Conservation (phyloP, 495 filamentous ascomycete genomes). For the Podospora anserina region DNA sequence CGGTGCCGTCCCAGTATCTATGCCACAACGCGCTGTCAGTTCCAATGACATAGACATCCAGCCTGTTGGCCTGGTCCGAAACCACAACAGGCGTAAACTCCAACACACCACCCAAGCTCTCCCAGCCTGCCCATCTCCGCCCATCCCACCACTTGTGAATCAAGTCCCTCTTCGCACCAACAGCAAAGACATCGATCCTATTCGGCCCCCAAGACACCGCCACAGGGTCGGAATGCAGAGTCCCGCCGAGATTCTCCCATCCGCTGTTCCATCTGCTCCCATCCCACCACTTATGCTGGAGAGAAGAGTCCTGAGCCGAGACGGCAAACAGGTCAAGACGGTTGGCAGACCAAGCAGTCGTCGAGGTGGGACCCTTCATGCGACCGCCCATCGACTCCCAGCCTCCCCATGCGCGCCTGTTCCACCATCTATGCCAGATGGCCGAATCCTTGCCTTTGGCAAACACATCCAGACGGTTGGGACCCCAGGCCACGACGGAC, state of each 20-base stretch:
- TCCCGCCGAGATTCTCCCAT: slow-evolving; percentile 30
- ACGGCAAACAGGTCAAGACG: slow-evolving; percentile 36
- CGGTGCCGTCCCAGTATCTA: slow-evolving; percentile 21
- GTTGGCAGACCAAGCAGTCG: slow-evolving; percentile 20
- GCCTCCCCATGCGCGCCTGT: slow-evolving; percentile 8
- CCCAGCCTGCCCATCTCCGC: slow-evolving; percentile 19
- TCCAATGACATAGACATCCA: slow-evolving; percentile 34
- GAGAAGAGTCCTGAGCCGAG: slow-evolving; percentile 11
- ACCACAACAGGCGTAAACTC: slow-evolving; percentile 28
- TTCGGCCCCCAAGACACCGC: slow-evolving; percentile 32
- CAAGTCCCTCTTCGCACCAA: slow-evolving; percentile 20
- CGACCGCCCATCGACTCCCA: slow-evolving; percentile 33
- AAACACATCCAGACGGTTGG: slow-evolving; percentile 19
- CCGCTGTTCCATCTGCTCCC: slow-evolving; percentile 27
- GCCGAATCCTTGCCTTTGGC: slow-evolving; percentile 34
- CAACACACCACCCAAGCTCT: slow-evolving; percentile 20
- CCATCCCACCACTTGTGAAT: slow-evolving; percentile 29
- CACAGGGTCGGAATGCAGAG: slow-evolving; percentile 19
- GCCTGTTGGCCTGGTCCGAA: slow-evolving; percentile 25
- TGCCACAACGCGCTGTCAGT: slow-evolving; percentile 25
- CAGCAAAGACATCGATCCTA: slow-evolving; percentile 27
- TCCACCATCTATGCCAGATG: slow-evolving; percentile 16
- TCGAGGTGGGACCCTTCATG: slow-evolving; percentile 18
- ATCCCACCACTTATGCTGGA: slow-evolving; percentile 36
- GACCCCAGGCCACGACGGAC: slow-evolving; percentile 21